These are phyloP conservation scores for Mucor circinelloides DNA, from an alignment of 371 early-diverging fungal genomes.

Conservation along the genomic window DNA sequence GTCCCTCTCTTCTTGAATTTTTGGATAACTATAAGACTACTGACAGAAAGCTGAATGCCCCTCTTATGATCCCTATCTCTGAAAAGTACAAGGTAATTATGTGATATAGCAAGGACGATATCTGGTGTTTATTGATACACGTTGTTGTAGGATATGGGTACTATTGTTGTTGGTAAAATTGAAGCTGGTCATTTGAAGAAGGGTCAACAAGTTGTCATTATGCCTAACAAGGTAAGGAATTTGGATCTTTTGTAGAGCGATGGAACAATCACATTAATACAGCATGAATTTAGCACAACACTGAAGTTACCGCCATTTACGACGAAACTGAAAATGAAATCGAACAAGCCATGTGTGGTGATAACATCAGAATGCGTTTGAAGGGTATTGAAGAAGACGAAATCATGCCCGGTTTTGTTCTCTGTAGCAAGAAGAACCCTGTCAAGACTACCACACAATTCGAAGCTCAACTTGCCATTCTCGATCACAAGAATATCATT, in stretches of 20 bases:
- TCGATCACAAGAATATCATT: conserved; percentile 94
- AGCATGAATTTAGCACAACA: conserved; percentile 27
- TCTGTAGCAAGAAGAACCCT: conserved; percentile 80
- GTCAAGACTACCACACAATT: conserved; percentile 78
- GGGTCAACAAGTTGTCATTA: conserved; percentile 81
- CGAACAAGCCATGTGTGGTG: conserved; percentile 82
- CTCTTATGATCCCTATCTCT: conserved; percentile 91
- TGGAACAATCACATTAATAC: background rate
- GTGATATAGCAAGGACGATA: background rate
- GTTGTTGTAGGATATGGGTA: conserved; percentile 87
- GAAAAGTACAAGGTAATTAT: conserved; percentile 83
- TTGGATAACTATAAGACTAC: conserved; percentile 81
- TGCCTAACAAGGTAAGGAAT: conserved; percentile 85
- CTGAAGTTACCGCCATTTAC: conserved; percentile 83
- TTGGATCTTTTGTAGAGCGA: background rate
- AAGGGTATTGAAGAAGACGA: conserved; percentile 95
- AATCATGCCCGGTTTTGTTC: conserved; percentile 83
- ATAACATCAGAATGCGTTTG: conserved; percentile 90
- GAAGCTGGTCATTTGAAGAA: conserved; percentile 91
- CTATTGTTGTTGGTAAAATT: conserved; percentile 92
- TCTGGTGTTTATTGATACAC: background rate
- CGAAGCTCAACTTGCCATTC: conserved; percentile 87
- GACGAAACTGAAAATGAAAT: conserved; percentile 85
- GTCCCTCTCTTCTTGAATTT: conserved; percentile 91
- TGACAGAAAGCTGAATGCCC: conserved; percentile 85